phyloP scores from a whole-genome alignment of 768 basidiomycete genomes.

The Ramaria rubella region DNA sequence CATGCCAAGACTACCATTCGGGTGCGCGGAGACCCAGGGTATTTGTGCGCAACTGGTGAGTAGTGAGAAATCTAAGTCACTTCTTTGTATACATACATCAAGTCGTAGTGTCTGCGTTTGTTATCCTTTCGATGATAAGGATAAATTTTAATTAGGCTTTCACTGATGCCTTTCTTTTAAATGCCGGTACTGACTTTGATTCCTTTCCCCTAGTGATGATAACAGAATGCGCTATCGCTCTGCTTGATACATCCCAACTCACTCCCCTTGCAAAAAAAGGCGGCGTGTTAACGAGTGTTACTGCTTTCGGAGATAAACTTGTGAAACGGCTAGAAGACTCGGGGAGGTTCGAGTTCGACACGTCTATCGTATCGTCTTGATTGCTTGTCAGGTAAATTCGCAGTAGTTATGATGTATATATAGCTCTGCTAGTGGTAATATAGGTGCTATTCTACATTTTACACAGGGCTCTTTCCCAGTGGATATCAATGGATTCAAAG shows the following conservation, averaged over 20 bases:
- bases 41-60: slow-evolving; percentile 48
- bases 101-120: too few relatives aligned
- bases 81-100: too few relatives aligned
- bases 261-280: slow-evolving; percentile 55
- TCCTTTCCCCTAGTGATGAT: slow-evolving; percentile 49
- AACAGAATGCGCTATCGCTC: slow-evolving; percentile 68
- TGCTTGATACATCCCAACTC: slow-evolving; percentile 47
- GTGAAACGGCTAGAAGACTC: slow-evolving; percentile 57
- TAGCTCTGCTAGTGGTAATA: not conserved
- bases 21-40: slow-evolving; percentile 75
- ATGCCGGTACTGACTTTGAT: not conserved
- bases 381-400: not conserved
- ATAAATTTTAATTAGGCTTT: too few relatives aligned
- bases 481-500: too few relatives aligned
- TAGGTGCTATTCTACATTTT: not conserved
- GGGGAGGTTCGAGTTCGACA: slow-evolving; percentile 52
- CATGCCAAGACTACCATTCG: slow-evolving; percentile 55
- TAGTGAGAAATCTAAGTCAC: too few relatives aligned
- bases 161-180: too few relatives aligned
- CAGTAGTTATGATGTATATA: not conserved
- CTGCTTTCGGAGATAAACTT: slow-evolving; percentile 73
- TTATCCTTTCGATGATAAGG: too few relatives aligned
- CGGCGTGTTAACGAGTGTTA: slow-evolving; percentile 78
- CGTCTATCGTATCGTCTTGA: slow-evolving; percentile 28
- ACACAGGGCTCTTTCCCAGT: too few relatives aligned